Evolutionary conservation across 2,329 filamentous ascomycete species (phyloP).

Genomic region (Zymoseptoria tritici): DNA sequence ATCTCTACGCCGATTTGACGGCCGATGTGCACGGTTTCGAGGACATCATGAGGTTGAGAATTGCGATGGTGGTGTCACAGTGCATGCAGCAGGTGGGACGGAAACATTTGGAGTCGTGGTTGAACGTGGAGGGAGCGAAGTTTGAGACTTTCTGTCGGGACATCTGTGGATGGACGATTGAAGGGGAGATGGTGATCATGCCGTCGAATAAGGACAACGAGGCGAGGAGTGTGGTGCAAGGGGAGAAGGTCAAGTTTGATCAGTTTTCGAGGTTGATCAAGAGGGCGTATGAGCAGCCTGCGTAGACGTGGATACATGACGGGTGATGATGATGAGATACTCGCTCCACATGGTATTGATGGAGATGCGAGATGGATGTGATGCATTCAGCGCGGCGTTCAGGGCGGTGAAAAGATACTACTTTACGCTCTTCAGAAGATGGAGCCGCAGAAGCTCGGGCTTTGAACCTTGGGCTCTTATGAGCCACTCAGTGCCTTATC

Average conservation of each 20-base stretch:
- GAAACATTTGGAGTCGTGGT: conserved; percentile 42
- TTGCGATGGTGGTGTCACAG: conserved; percentile 79
- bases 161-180: conserved; percentile 73
- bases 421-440: neutral
- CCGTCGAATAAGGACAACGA: conserved; percentile 96
- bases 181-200: conserved; percentile 60
- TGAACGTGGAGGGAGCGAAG: conserved; percentile 39
- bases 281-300: conserved; percentile 78
- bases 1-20: conserved; percentile 89
- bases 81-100: conserved; percentile 67
- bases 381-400: conserved; percentile 12
- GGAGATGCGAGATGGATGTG: neutral
- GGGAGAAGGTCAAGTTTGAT: conserved; percentile 89
- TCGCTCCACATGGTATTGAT: neutral
- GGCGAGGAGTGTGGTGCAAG: conserved; percentile 88
- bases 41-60: conserved; percentile 82
- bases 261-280: conserved; percentile 75
- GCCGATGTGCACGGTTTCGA: conserved; percentile 94
- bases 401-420: neutral
- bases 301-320: conserved; percentile 25
- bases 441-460: neutral
- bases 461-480: no score
- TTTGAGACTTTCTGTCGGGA: conserved; percentile 45
- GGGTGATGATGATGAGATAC: neutral
- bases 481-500: no score